phyloP scores from a whole-genome alignment of 352 stramenopile species.

The Phytophthora lateralis region DNA sequence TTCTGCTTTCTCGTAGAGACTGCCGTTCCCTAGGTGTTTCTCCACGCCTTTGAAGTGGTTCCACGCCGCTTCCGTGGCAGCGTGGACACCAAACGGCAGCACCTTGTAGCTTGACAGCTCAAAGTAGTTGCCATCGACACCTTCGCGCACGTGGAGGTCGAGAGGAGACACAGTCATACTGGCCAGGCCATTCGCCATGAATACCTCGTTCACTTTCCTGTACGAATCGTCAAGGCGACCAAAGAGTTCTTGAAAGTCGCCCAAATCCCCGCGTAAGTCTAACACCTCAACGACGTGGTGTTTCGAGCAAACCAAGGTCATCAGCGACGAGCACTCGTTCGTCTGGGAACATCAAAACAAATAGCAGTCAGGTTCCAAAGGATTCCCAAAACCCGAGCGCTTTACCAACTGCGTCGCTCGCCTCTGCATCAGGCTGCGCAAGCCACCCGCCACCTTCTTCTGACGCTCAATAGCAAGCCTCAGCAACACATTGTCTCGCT shows the following conservation, averaged over 20 bases:
- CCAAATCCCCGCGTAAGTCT: conserved; percentile 11
- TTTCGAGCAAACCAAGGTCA: conserved; percentile 2
- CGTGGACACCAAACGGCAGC: conserved; percentile 21
- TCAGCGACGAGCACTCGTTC: conserved; percentile 16
- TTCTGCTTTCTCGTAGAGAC: conserved; percentile 26
- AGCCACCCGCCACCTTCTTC: conserved; percentile 38
- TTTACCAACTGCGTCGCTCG: conserved; percentile 14
- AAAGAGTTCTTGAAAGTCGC: conserved; percentile 24
- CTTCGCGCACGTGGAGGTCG: conserved; percentile 26
- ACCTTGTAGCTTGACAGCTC: conserved; percentile 30
- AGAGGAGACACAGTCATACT: conserved; percentile 12
- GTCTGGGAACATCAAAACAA: conserved; percentile 5
- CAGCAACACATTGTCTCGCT: conserved; percentile 35
- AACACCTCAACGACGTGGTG: conserved; percentile 7
- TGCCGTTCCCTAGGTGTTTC: conserved; percentile 28
- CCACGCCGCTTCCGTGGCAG: conserved; percentile 18
- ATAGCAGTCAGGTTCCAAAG: not conserved
- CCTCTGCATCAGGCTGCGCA: conserved; percentile 41
- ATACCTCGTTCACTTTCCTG: conserved; percentile 18
- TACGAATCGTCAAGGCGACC: conserved; percentile 16
- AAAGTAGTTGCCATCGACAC: conserved; percentile 18
- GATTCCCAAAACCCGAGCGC: not conserved
- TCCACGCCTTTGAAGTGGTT: conserved; percentile 27
- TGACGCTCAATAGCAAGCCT: conserved; percentile 45
- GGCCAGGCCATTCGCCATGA: conserved; percentile 25